Conservation (phyloP, 1,284 basidiomycete species). For the Volvariella surrecta region DNA sequence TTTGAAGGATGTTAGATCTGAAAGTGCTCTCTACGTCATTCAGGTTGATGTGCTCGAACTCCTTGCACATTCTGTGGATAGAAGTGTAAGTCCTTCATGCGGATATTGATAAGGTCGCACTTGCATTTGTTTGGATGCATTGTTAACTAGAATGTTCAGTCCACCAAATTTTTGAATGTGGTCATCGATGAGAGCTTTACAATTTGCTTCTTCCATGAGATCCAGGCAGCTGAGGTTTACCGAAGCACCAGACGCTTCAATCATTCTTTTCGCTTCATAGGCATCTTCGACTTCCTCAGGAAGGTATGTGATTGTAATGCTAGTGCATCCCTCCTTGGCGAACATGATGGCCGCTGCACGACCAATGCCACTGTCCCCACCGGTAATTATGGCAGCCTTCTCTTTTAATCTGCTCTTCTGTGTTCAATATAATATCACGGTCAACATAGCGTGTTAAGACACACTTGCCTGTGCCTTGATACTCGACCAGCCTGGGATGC, state of each 20-base stretch:
- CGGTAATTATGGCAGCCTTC: conserved; percentile 52
- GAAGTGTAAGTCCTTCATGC: too few species aligned
- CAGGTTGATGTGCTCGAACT: conserved; percentile 41
- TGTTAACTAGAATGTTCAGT: conserved; percentile 54
- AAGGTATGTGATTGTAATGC: conserved; percentile 59
- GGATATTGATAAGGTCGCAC: conserved; percentile 1
- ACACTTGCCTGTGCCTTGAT: conserved; percentile 35
- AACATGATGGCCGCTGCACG: conserved; percentile 51
- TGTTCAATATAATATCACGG: too few species aligned
- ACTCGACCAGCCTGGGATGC: conserved; percentile 46
- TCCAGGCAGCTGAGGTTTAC: conserved; percentile 38
- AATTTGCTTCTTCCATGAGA: conserved; percentile 29
- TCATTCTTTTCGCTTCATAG: conserved; percentile 37
- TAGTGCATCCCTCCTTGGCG: conserved; percentile 50
- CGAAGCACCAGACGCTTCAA: conserved; percentile 30
- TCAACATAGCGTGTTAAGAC: conserved; percentile 5
- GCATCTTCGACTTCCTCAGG: conserved; percentile 53
- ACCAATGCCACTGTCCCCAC: conserved; percentile 52
- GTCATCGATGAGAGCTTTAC: conserved; percentile 36
- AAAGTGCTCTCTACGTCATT: conserved; percentile 45
- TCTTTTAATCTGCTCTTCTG: conserved; percentile 28
- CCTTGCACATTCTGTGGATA: conserved; percentile 16
- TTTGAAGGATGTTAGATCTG: conserved; percentile 46
- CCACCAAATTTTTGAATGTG: conserved; percentile 42
- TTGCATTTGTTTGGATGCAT: conserved; percentile 52